phyloP scores from a whole-genome alignment of 257 asterid species.

The Solanum paucissectum region DNA sequence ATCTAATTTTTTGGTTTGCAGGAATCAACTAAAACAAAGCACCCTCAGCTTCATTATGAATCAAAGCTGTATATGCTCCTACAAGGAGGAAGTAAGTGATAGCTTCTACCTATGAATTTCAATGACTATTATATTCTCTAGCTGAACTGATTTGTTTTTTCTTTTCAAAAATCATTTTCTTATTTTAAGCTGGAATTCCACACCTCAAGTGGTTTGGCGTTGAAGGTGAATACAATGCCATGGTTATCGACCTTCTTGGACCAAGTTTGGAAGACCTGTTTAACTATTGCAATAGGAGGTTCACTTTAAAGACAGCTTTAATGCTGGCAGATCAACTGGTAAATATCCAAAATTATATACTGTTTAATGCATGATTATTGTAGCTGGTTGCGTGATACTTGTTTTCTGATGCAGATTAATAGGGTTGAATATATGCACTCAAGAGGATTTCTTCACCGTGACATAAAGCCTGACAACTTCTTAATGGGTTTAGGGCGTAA shows the following conservation, averaged over 20 bases:
- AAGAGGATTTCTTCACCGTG: conserved; percentile 92
- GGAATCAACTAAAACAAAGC: conserved; percentile 85
- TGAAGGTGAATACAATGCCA: conserved; percentile 79
- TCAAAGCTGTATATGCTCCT: conserved; percentile 84
- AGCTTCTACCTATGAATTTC: neutral
- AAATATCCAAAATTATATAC: conserved; percentile 16
- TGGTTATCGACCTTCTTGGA: conserved; percentile 89
- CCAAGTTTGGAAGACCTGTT: conserved; percentile 86
- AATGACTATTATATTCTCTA: neutral
- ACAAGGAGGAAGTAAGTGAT: conserved; percentile 84
- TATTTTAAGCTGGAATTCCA: conserved; percentile 69
- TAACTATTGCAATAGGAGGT: conserved; percentile 73
- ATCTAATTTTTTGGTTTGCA: conserved; percentile 6
- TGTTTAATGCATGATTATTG: neutral
- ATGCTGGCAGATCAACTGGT: conserved; percentile 97
- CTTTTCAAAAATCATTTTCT: conserved; percentile 5
- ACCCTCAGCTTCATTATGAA: conserved; percentile 90
- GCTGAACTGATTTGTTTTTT: neutral
- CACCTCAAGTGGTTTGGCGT: conserved; percentile 85
- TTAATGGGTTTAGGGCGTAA: conserved; percentile 91
- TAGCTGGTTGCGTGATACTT: neutral
- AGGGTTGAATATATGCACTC: conserved; percentile 91
- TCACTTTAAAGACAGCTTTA: conserved; percentile 76
- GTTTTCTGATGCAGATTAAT: conserved; percentile 35
- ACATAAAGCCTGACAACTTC: conserved; percentile 89